Evolutionary conservation across 306 rosid genomes (phyloP), one percentile per base, ranked within the genome.

Genomic region (Corylus americana): DNA sequence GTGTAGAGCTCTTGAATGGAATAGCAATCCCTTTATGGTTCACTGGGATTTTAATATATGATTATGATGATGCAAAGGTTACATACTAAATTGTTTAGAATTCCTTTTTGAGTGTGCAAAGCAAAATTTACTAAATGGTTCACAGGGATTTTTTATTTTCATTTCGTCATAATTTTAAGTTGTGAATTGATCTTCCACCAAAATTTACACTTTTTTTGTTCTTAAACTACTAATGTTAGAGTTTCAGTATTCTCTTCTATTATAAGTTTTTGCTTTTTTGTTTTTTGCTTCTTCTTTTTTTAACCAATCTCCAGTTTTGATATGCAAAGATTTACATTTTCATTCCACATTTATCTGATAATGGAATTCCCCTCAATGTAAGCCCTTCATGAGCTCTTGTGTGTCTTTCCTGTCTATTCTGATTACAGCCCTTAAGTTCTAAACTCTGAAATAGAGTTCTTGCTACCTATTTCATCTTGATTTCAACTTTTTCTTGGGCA

Each of bases 401-500:
- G 29, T 7, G 49, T 72, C 22, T 35, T 6, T 25, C 74, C 39
- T 31, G 55, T 78, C 37, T 29, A 63, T 63, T 71, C 74, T 75
- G 14, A 66, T 20, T 8, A 29, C 70, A 39, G 22, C 54, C 77
- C 57, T 39, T 10, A 17, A 67, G 48, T 77, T 74, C 58, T 76
- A 49, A 85, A 67, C 67, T 70, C 66, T n/a, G 79, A 83, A 66
- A 51, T 67, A 55, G 45, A 73, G 58, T 78, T 70, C 51, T 74
- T 79, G 76, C 76, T 77, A 62, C 76, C 74, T 75, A 61, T 68
- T 76, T 63, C 58, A 39, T 67, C 74, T 80, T 73, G 74, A 58
- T 77, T 78, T 73, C 78, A 57, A 57, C 70, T 83, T 82, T 1
- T 72, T 54, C 79, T 44, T 62, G 47, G 61, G 74, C 93, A 95